These are phyloP conservation scores for Globisporangium spinosum DNA, from an alignment of 352 stramenopile species.

Conservation along the genomic window DNA sequence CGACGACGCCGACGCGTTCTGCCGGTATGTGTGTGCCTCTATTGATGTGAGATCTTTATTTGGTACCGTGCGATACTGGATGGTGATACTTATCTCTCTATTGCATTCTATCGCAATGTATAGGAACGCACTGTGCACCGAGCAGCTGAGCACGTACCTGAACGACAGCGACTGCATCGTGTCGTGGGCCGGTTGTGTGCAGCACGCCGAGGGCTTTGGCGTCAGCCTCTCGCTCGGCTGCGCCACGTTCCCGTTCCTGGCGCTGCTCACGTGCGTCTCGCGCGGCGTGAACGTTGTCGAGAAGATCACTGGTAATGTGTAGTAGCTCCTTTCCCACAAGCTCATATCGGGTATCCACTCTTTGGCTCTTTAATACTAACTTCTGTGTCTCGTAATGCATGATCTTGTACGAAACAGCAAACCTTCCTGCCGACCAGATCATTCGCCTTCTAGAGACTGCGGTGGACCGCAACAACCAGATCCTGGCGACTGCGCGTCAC, in stretches of 20 bases:
- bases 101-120: neutral
- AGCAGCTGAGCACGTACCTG: conserved; percentile 62
- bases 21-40: conserved; percentile 31
- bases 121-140: conserved; percentile 65
- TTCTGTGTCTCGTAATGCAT: neutral
- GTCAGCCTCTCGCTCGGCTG: conserved; percentile 83
- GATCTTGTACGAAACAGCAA: conserved; percentile 32
- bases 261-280: conserved; percentile 74
- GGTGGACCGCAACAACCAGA: conserved; percentile 71
- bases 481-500: conserved; percentile 63
- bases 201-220: conserved; percentile 74
- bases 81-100: conserved; percentile 8
- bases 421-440: conserved; percentile 51
- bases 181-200: conserved; percentile 78
- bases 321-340: neutral
- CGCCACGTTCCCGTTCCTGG: conserved; percentile 76
- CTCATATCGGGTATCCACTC: too few species aligned
- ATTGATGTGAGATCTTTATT: neutral
- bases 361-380: neutral
- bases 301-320: conserved; percentile 64
- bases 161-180: conserved; percentile 83
- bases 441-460: conserved; percentile 57
- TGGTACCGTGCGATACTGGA: neutral
- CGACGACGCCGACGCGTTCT: conserved; percentile 72
- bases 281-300: conserved; percentile 80